phyloP scores from a whole-genome alignment of 176 grass and related monocot species.

The sorghum (Sorghum bicolor) region Sorghum_bicolor_NCBIv3 NC_012870.2:10938001-10938500 shows the following conservation, averaged over 20 bases:
- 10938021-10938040: background rate
- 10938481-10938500: background rate
- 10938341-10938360: slow-evolving; percentile 22
- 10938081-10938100: background rate
- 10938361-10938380: slow-evolving; percentile 40
- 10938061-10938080: background rate
- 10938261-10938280: slow-evolving; percentile 37
- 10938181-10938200: background rate
- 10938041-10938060: background rate
- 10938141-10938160: background rate
- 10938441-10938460: background rate
- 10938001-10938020: background rate
- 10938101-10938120: background rate
- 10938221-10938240: background rate
- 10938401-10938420: background rate
- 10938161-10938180: background rate
- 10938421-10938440: background rate
- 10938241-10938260: slow-evolving; percentile 34
- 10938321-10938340: slow-evolving; percentile 37
- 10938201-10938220: background rate
- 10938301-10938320: slow-evolving; percentile 37
- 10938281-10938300: slow-evolving; percentile 19
- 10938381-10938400: background rate
- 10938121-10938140: background rate
- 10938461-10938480: background rate